Conservation (phyloP, 2,329 filamentous ascomycete genomes). For the Triangularia verruculosa region DNA sequence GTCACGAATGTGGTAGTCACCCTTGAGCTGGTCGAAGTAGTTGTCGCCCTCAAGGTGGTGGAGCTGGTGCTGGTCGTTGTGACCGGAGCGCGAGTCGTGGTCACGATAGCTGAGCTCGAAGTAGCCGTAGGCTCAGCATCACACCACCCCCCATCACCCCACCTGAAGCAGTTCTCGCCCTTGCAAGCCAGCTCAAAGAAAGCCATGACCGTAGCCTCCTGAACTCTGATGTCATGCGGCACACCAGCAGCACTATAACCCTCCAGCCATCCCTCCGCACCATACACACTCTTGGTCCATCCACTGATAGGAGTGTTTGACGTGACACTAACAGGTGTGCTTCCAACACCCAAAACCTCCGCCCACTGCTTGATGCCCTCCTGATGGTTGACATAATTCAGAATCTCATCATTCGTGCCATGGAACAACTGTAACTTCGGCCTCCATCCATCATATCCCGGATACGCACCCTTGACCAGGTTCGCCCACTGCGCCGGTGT, state of each 20-base stretch:
- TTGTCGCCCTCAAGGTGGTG: not conserved
- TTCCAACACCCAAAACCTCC: conserved; percentile 36
- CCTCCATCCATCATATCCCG: conserved; percentile 47
- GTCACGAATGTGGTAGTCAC: not conserved
- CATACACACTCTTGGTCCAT: conserved; percentile 40
- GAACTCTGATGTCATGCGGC: conserved; percentile 39
- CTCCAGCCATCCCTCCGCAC: conserved; percentile 37
- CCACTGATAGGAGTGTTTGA: conserved; percentile 34
- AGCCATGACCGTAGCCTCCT: conserved; percentile 36
- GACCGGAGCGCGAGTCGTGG: not conserved
- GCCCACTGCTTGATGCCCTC: conserved; percentile 56
- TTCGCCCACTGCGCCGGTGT: conserved; percentile 35
- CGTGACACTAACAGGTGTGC: conserved; percentile 30
- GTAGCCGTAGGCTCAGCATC: conserved; percentile 2
- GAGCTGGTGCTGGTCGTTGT: conserved; percentile 2
- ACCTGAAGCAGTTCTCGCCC: conserved; percentile 34
- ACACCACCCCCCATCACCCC: conserved; percentile 33
- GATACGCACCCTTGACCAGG: conserved; percentile 43
- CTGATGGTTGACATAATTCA: conserved; percentile 51
- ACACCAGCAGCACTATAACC: conserved; percentile 40
- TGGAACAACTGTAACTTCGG: conserved; percentile 59
- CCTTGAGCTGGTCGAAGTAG: not conserved
- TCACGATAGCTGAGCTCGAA: not conserved
- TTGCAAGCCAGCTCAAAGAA: conserved; percentile 39
- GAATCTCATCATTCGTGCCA: conserved; percentile 49